Base-by-base conservation (phyloP, 805 yeast species). In the Nakazawaea wickerhamii region DNA sequence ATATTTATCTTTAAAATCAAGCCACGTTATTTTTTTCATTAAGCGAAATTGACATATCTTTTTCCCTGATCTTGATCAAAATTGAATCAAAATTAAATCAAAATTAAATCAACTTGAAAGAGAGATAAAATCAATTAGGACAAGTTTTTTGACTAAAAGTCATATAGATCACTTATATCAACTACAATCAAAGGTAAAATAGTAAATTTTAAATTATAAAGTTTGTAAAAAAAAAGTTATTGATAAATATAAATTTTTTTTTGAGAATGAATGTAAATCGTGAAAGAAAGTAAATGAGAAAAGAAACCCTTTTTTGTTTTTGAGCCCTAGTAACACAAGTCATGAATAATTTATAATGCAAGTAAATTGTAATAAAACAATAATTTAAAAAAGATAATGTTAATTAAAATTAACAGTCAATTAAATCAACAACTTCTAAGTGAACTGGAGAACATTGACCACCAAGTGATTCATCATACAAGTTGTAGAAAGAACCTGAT, bases 401-500 rank as follows among this genome's bases (percentile, higher is more conserved):
- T n/a, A n/a, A n/a, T n/a, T n/a, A n/a, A 9, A 30, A 22, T 53
- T 67, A 72, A 60, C 78, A 73, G 10, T 51, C 30, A 42, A 73
- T 66, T 47, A 73, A 61, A 55, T 73, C 71, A 43, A 73, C 67
- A 50, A 73, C 55, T 33, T 54, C 55, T 41, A 74, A 66, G 54
- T 68, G 48, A 40, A 74, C 78, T 27, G 68, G 62, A 38, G 57
- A 49, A 63, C 78, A 73, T 54, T 70, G 74, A 33, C 51, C 59
- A 35, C 73, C 75, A 47, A 67, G 59, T 41, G 63, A 55, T 58
- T 72, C 62, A 54, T 71, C 76, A 60, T 75, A 75, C 59, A 75
- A 64, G 69, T 75, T 75, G 74, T 70, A 73, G 71, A 75, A 75
- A 53, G 62, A 64, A 48, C 79, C 80, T n/a, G 79, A 72, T 50